These are phyloP conservation scores for Zymoseptoria passerinii DNA, from an alignment of 2,329 filamentous ascomycete species.

Conservation along the genomic window DNA sequence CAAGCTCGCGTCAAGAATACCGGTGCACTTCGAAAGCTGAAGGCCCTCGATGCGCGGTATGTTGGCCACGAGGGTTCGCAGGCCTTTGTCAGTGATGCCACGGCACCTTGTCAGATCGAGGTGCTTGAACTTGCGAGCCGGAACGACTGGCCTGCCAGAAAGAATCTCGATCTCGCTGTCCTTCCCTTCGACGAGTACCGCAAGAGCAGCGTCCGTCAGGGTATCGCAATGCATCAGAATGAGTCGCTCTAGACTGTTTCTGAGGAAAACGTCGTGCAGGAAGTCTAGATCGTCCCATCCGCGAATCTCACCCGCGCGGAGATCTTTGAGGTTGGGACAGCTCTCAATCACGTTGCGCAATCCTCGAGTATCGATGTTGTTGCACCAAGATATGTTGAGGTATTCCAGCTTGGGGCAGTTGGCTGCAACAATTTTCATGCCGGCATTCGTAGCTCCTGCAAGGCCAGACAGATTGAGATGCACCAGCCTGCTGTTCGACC, in stretches of 20 bases:
- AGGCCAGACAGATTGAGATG: slow-evolving; percentile 82
- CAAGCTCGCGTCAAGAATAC: slow-evolving; percentile 65
- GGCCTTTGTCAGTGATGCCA: slow-evolving; percentile 61
- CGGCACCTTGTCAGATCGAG: slow-evolving; percentile 76
- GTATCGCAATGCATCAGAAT: slow-evolving; percentile 72
- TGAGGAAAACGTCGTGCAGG: slow-evolving; percentile 64
- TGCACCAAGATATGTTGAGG: slow-evolving; percentile 90
- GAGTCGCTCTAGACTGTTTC: slow-evolving; percentile 75
- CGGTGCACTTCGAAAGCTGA: slow-evolving; percentile 69
- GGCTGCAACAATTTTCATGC: slow-evolving; percentile 76
- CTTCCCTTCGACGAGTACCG: slow-evolving; percentile 64
- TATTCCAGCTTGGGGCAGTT: slow-evolving; percentile 74
- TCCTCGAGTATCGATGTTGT: slow-evolving; percentile 70
- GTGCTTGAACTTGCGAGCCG: slow-evolving; percentile 70
- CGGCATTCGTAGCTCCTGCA: slow-evolving; percentile 67
- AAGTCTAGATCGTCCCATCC: slow-evolving; percentile 70
- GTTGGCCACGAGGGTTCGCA: slow-evolving; percentile 63
- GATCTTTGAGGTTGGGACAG: slow-evolving; percentile 66
- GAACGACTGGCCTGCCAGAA: slow-evolving; percentile 65
- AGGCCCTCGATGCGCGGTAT: slow-evolving; percentile 75
- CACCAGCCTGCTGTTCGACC: slow-evolving; percentile 69
- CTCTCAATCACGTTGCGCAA: slow-evolving; percentile 62
- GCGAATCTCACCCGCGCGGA: slow-evolving; percentile 71
- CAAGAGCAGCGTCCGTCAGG: slow-evolving; percentile 65
- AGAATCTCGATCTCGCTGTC: slow-evolving; percentile 74